Base-by-base conservation (phyloP, 1,284 basidiomycete species). In the Baeospora myosura region DNA sequence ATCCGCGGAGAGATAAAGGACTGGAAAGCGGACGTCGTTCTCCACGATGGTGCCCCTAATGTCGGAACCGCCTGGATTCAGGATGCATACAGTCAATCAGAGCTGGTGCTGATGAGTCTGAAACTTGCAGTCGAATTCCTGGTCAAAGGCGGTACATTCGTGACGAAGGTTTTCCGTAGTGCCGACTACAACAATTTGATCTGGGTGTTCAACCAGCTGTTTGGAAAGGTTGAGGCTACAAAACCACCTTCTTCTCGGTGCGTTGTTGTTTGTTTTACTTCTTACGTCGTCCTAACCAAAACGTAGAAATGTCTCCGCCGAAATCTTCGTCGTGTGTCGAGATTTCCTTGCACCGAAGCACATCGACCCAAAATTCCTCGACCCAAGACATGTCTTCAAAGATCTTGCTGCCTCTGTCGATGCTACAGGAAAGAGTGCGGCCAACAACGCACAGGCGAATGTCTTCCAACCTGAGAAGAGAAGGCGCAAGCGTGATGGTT, bases 1-100 rank as follows among this genome's bases (percentile, higher is more conserved):
- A 80, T 99, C 41, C 81, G 90, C 38, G 71, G 71, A 29, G 91
- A 97, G 63, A 69, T 98, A 49, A 98, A 98, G 64, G 94, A 98
- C 63, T 98, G 96, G 95, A 96, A 94, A 65, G 96, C 96, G n/a
- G 96, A 99, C 61, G 80, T 98, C 42, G 94, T 99, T n/a, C 77
- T 99, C 42, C 96, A 99, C 64, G 96, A 99, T 65, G 96, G 96
- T 73, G 96, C 96, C 31, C 96, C 96, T 31, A 99, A 99, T 62
- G 96, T 99, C 63, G 96, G 96, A 74, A 90, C 93, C 20, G 96
- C 96, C 10, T 99, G 96, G 96, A 81, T 98, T 46, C 96, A 99
- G 63, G 96, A 99, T 66, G 96, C 96, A 1, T 99, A 95, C 69
- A 84, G 83, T 47, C 96, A 99, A 61, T 91, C 91, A 37, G 96